Conservation (phyloP, 495 filamentous ascomycete genomes). For the Aeminium ludgeri region DNA sequence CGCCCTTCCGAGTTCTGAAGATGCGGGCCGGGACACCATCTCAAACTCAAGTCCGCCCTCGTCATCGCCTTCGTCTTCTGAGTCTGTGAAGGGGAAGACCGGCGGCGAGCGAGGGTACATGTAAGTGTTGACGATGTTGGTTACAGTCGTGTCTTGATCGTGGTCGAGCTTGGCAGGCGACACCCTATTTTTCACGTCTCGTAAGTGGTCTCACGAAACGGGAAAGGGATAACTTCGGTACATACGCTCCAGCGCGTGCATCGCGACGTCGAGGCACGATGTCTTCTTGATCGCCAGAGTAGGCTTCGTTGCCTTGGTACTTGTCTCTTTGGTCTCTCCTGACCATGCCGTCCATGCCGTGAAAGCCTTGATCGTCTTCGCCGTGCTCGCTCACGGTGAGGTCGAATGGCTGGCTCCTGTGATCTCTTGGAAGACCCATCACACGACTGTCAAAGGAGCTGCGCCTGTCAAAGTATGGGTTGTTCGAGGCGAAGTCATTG, state of each 20-base stretch:
- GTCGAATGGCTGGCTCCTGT: constrained; percentile 12
- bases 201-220: constrained; percentile 15
- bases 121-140: constrained; percentile 8
- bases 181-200: constrained; percentile 9
- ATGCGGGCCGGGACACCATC: not conserved
- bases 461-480: not conserved
- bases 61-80: too few species aligned
- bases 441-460: constrained; percentile 1
- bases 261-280: not conserved
- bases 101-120: not conserved
- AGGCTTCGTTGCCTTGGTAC: not conserved
- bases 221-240: constrained; percentile 5
- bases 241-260: constrained; percentile 10
- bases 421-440: too few species aligned
- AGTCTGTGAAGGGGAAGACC: not conserved
- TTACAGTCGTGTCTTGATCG: constrained; percentile 7
- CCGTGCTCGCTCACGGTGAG: constrained; percentile 6
- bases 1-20: not conserved
- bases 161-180: not conserved
- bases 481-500: not conserved
- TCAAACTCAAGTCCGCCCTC: not conserved
- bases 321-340: not conserved
- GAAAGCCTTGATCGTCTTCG: not conserved
- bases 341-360: constrained; percentile 2
- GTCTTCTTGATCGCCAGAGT: not conserved